phyloP scores from a whole-genome alignment of 2,329 filamentous ascomycete species.

The Colletotrichum spaethianum region DNA sequence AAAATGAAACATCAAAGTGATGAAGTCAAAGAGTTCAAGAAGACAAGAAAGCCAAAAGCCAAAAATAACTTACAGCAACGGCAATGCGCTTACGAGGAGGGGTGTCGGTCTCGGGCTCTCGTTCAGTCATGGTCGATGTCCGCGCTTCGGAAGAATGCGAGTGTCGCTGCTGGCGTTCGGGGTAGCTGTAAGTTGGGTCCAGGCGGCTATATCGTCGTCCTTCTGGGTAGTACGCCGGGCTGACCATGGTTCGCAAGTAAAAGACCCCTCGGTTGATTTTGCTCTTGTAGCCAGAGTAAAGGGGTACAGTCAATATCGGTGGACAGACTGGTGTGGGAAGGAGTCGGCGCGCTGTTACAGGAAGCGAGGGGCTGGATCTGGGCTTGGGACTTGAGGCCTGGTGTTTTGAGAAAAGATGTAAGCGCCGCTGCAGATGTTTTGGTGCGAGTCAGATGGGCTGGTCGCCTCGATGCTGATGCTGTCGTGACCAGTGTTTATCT shows the following conservation, averaged over 20 bases:
- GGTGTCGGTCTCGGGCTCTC: constrained; percentile 57
- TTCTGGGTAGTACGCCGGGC: constrained; percentile 57
- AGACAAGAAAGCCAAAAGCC: background rate
- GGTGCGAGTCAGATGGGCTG: background rate
- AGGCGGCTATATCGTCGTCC: constrained; percentile 58
- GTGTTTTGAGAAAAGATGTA: background rate
- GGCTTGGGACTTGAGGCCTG: background rate
- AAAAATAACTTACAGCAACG: constrained; percentile 66
- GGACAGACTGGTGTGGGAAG: constrained; percentile 3
- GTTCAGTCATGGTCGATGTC: constrained; percentile 57
- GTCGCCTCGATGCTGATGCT: constrained; percentile 2
- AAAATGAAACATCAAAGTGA: background rate
- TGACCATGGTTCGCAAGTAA: constrained; percentile 55
- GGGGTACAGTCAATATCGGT: too few species aligned
- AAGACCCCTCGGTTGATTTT: background rate
- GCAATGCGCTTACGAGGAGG: constrained; percentile 71
- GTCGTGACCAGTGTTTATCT: constrained; percentile 8
- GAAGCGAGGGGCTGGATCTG: constrained; percentile 34
- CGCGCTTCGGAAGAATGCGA: constrained; percentile 54
- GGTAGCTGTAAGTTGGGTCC: constrained; percentile 54
- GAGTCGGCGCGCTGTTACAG: constrained; percentile 27
- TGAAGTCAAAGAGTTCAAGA: background rate
- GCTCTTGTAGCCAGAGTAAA: background rate
- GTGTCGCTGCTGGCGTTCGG: constrained; percentile 54
- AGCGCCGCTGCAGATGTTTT: background rate